Base-by-base conservation (phyloP, 257 asterid species). In the Fraxinus cuspidata region DNA sequence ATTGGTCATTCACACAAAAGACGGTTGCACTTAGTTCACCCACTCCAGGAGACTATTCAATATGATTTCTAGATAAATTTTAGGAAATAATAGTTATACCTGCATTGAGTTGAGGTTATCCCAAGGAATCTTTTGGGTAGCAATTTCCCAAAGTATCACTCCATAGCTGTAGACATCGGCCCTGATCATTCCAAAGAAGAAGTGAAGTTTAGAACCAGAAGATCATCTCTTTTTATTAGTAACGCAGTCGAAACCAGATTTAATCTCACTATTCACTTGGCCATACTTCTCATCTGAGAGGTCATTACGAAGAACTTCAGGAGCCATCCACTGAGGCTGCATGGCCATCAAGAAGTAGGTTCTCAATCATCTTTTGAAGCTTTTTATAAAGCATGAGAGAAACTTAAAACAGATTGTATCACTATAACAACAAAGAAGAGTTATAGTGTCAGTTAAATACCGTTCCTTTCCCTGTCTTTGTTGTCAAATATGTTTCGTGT, bases 271-370 rank as follows among this genome's bases (percentile, higher is more conserved):
- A 71, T 67, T 74, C 9, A 78, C 38, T 70, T 47, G 29, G 83
- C 70, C 92, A 56, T 94, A 94, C 98, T 92, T 92, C 83, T 95
- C 99, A 75, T 95, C 90, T 29, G 97, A 81, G 40, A 88, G 98
- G 77, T 95, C 99, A 38, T 89, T 93, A 44, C 99, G 97, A 81
- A 95, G 96, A 81, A 95, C 96, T 86, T 95, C 99, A 44, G 99
- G 99, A 80, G 99, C 99, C 99, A 95, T 95, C 98, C 99, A 93
- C 82, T 95, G 99, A 71, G 99, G 98, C 99, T 95, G 91, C 82
- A 87, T 85, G 56, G 67, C 56, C 35, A 76, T 40, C 73, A 42
- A 32, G 11, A 72, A 34, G 66, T 44, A 72, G 44, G 35, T 53
- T 64, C 32, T 34, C 53, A 76, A 13, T 65, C 49, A 42, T 42